Evolutionary conservation across 2,329 filamentous ascomycete genomes (phyloP).

Genomic region (Laburnicola sp.): DNA sequence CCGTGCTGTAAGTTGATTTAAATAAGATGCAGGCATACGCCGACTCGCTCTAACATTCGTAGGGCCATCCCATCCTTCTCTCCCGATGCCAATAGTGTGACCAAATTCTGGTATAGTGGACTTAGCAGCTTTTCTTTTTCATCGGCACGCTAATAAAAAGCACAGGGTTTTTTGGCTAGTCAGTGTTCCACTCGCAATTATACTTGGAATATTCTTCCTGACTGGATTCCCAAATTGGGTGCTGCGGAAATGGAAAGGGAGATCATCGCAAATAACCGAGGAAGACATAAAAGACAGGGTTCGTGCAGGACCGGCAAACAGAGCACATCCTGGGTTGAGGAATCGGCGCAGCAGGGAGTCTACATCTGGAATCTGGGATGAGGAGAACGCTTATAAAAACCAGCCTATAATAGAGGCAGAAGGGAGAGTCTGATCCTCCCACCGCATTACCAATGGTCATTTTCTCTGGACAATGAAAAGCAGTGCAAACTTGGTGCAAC

Average conservation of each 20-base stretch:
- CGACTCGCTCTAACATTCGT: not conserved
- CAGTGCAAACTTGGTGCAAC: too few species aligned
- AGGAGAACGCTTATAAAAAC: too few species aligned
- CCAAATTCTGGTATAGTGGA: not conserved
- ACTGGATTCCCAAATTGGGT: not conserved
- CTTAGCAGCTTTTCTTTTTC: not conserved
- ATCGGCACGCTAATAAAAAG: not conserved
- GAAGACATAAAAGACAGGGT: not conserved
- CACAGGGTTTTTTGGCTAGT: conserved; percentile 1
- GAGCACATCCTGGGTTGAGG: too few species aligned
- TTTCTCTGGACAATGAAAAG: too few species aligned
- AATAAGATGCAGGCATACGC: not conserved
- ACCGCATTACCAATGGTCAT: too few species aligned
- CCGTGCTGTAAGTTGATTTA: not conserved
- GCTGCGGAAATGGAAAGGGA: not conserved
- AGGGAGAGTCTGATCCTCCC: too few species aligned
- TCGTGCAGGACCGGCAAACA: not conserved
- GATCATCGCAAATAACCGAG: not conserved
- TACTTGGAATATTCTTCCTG: not conserved
- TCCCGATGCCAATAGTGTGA: not conserved
- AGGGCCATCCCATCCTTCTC: conserved; percentile 7
- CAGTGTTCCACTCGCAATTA: not conserved
- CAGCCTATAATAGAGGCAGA: too few species aligned
- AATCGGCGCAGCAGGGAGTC: too few species aligned
- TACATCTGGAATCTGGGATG: too few species aligned